Base-by-base conservation (phyloP, 2,329 filamentous ascomycete species). In the Drechmeria coniospora region DNA sequence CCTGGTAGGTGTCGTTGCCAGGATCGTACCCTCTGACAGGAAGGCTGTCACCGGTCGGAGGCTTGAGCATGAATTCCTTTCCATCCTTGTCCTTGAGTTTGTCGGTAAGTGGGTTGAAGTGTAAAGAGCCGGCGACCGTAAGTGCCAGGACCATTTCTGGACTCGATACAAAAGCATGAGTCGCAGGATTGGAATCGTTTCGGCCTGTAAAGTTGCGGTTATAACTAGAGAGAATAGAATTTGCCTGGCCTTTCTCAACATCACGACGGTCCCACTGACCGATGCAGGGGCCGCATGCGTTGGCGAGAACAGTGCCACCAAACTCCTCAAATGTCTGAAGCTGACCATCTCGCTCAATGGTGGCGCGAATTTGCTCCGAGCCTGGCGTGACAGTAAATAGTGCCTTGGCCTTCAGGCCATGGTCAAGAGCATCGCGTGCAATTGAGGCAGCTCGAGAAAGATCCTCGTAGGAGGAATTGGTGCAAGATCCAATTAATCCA, bases 191-290 rank as follows among this genome's bases (percentile, higher is more conserved):
- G 42, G 81, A 84, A 44, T 93, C 86, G 57, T 95, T 95, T 53
- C 90, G 83, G 41, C 87, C 87, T 36, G 87, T 95, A 67, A 98
- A 95, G 75, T 98, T 95, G 61, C 90, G 84, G 79, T 98, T 98
- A 77, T 94, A 98, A 16, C 90, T 95, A 25, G 86, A 94, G 53
- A 98, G 67, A 55, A 98, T 98, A 6, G 84, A 92, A 75, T 98
- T 98, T 47, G 84, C 65, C 45, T 81, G 76, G 41, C 87, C 87
- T 74, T 95, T 94, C 70, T 86, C 79, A 31, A 94, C 83, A 44
- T 95, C 87, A 40, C 64, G 67, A 43, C 90, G 79, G 50, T 94
- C 84, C 90, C 90, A 95, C 60, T 95, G 87, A 33, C 82, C 84
- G 54, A 92, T 86, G 62, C 81, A 90, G 43, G 80, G 79, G 44